A percentile compares a stretch with the other conserved stretches of the same genome.
These are phyloP conservation scores for Luffa acutangula DNA, from an alignment of 306 rosid genomes.

Conservation along the genomic window DNA sequence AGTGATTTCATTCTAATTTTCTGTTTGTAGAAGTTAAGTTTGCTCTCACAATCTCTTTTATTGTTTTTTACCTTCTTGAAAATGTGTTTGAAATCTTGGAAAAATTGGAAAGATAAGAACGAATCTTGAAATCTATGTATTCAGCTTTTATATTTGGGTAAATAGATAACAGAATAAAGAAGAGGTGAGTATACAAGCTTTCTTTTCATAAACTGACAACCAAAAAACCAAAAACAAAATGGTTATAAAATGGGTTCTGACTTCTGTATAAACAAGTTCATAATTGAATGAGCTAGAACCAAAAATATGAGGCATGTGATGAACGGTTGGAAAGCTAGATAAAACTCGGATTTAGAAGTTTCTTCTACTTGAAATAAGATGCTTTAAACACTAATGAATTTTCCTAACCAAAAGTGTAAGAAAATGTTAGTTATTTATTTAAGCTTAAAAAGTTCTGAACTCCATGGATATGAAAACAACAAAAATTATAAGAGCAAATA, in stretches of 20 bases:
- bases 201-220: not conserved
- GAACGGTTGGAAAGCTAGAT: not conserved
- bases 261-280: not conserved
- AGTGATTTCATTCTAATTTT: not conserved
- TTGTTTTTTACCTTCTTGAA: not conserved
- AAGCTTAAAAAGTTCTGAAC: not conserved
- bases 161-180: not conserved
- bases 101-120: not conserved
- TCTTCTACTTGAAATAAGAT: not conserved
- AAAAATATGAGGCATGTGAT: not conserved
- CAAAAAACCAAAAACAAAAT: not conserved
- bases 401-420: not conserved
- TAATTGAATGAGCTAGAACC: not conserved
- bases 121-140: not conserved
- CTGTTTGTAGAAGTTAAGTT: not conserved
- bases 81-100: not conserved
- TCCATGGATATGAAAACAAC: not conserved
- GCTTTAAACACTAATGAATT: not conserved
- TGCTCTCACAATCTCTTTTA: not conserved
- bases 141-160: not conserved
- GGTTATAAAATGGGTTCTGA: not conserved
- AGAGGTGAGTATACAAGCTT: not conserved
- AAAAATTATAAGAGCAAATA: not conserved
- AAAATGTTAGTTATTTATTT: not conserved
- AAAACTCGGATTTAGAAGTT: not conserved